Evolutionary conservation across 176 grass and related monocot species (phyloP).

Genomic region (Poa annua): DNA sequence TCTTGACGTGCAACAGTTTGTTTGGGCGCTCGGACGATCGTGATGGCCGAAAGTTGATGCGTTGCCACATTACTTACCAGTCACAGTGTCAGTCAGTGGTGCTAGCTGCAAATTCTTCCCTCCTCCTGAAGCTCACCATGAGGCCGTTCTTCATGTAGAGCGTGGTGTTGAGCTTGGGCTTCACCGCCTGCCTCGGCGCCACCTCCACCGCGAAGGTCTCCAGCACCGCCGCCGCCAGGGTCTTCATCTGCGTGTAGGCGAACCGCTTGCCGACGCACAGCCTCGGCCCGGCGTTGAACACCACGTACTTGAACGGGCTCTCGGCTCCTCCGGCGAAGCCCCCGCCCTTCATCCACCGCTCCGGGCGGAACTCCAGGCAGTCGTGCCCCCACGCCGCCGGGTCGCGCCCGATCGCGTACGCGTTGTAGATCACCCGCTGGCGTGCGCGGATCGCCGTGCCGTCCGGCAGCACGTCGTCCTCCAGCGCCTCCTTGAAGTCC

Average conservation of each 20-base stretch:
- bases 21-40: not conserved
- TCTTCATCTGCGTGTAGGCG: constrained; percentile 93
- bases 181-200: constrained; percentile 61
- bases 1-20: not conserved
- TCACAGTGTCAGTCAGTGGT: not conserved
- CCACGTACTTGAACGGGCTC: constrained; percentile 80
- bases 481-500: constrained; percentile 81
- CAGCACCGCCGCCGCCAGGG: constrained; percentile 64
- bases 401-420: constrained; percentile 79
- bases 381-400: constrained; percentile 62
- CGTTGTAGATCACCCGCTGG: constrained; percentile 75
- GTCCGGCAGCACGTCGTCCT: constrained; percentile 83
- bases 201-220: constrained; percentile 61
- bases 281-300: constrained; percentile 88
- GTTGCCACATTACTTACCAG: not conserved
- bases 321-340: constrained; percentile 51
- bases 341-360: constrained; percentile 62
- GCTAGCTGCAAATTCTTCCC: constrained; percentile 29
- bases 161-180: constrained; percentile 80
- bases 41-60: constrained; percentile 10
- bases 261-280: constrained; percentile 90
- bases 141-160: constrained; percentile 83
- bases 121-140: constrained; percentile 55
- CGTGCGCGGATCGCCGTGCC: constrained; percentile 52
- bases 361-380: constrained; percentile 67